Base-by-base conservation (phyloP, 352 stramenopile species). In the Phytophthora tentaculata region DNA sequence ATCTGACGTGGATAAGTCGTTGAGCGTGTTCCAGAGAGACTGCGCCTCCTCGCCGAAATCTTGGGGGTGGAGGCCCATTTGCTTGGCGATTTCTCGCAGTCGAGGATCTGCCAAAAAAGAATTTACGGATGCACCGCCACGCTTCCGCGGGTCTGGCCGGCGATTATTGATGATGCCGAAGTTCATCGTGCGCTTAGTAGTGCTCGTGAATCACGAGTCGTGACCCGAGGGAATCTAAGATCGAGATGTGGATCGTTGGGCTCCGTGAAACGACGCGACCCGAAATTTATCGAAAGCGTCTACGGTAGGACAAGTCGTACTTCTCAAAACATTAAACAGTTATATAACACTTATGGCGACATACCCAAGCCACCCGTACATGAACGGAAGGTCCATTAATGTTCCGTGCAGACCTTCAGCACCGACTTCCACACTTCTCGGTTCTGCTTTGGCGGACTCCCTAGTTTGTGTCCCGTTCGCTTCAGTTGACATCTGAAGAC, bases 141-240 rank as follows among this genome's bases (percentile, higher is more conserved):
- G 56, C 39, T 75, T 74, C 24, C 64, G 80, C 24, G 74, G 41
- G 6, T 74, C 64, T 12, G 81, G 72, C 1, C 86, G 83, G 13
- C 77, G 71, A 67, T 94, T 96, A 74, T 96, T 78, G 44, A 96
- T 81, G 73, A 96, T 95, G 37, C 82, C 85, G 80, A 91, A 91
- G 67, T 95, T 95, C 88, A 93, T 96, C 16, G 53, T 16, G n/a
- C n/a, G n/a, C n/a, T n/a, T n/a, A 56, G 35, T 49, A 28, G 45
- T n/a, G n/a, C n/a, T n/a, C n/a, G n/a, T n/a, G n/a, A n/a, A n/a
- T n/a, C n/a, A n/a, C n/a, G n/a, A n/a, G n/a, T n/a, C n/a, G n/a
- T n/a, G n/a, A n/a, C n/a, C n/a, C n/a, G n/a, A n/a, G n/a, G n/a
- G n/a, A n/a, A n/a, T n/a, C n/a, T n/a, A n/a, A n/a, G 61, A 63